Percentiles rank a stretch among this genome's conserved stretches.
Evolutionary conservation across 352 stramenopile species (phyloP).

Genomic region (Pythium aristosporum): DNA sequence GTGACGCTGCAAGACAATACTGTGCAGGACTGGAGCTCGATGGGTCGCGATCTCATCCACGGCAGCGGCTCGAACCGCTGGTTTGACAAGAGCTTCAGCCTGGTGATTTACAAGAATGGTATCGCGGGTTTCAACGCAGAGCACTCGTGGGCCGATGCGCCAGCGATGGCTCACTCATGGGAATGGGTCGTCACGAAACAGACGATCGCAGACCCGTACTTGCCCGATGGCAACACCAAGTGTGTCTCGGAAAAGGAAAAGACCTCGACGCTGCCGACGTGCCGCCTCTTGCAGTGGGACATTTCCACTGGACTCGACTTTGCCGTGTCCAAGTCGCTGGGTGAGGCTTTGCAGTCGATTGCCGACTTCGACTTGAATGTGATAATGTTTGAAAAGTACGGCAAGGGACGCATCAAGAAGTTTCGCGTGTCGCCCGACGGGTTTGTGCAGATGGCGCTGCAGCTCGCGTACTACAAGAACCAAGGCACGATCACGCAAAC

Average conservation of each 20-base stretch:
- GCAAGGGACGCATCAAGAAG: slow-evolving; percentile 89
- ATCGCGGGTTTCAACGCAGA: slow-evolving; percentile 93
- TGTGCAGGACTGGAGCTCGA: slow-evolving; percentile 56
- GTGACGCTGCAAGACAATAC: slow-evolving; percentile 71
- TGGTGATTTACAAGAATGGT: slow-evolving; percentile 95
- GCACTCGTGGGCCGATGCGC: slow-evolving; percentile 92
- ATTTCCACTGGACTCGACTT: slow-evolving; percentile 51
- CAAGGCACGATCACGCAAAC: slow-evolving; percentile 92
- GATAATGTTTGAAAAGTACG: slow-evolving; percentile 86
- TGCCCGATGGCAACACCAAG: slow-evolving; percentile 48
- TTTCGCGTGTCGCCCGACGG: slow-evolving; percentile 94
- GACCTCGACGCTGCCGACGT: slow-evolving; percentile 44
- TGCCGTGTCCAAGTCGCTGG: slow-evolving; percentile 53
- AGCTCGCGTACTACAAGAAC: slow-evolving; percentile 95
- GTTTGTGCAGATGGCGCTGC: slow-evolving; percentile 96
- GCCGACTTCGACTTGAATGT: slow-evolving; percentile 90
- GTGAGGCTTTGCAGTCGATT: slow-evolving; percentile 63
- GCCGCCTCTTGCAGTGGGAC: slow-evolving; percentile 60
- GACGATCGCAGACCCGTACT: slow-evolving; percentile 52
- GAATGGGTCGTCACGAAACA: slow-evolving; percentile 73
- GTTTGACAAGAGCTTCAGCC: slow-evolving; percentile 98
- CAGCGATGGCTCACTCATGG: slow-evolving; percentile 84
- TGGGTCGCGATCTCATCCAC: slow-evolving; percentile 81
- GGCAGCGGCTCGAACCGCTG: slow-evolving; percentile 92
- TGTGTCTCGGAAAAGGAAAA: slow-evolving; percentile 47